Evolutionary conservation across 495 filamentous ascomycete species (phyloP).

Genomic region (Aspergillus asperescens): DNA sequence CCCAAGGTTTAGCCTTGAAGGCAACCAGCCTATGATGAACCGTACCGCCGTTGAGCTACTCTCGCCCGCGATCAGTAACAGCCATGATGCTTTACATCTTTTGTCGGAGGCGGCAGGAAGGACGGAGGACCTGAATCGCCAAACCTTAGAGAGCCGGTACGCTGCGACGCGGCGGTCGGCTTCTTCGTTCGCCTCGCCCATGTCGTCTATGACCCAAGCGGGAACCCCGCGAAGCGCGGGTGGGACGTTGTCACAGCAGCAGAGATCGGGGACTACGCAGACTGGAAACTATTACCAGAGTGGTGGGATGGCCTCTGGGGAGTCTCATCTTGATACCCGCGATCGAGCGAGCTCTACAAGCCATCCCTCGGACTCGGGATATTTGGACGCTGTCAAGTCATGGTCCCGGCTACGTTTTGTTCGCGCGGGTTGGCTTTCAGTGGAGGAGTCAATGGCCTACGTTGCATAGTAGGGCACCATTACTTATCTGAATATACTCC

Average conservation of each 20-base stretch:
- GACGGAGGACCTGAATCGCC: slow-evolving; percentile 45
- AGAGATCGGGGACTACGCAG: slow-evolving; percentile 28
- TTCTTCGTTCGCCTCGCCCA: slow-evolving; percentile 41
- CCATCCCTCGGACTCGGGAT: slow-evolving; percentile 30
- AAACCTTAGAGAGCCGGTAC: slow-evolving; percentile 36
- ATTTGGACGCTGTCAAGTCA: slow-evolving; percentile 65
- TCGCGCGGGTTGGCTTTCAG: slow-evolving; percentile 92
- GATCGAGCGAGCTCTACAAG: slow-evolving; percentile 25
- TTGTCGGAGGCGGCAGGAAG: slow-evolving; percentile 55
- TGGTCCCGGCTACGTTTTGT: slow-evolving; percentile 93
- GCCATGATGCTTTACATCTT: slow-evolving; percentile 54
- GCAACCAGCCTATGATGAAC: slow-evolving; percentile 48
- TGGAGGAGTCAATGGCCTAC: slow-evolving; percentile 85
- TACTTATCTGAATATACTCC: background rate
- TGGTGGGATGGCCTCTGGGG: slow-evolving; percentile 24
- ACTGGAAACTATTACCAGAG: slow-evolving; percentile 28
- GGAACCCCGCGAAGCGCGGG: slow-evolving; percentile 36
- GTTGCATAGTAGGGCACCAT: slow-evolving; percentile 68
- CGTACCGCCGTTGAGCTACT: slow-evolving; percentile 51
- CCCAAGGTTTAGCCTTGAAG: slow-evolving; percentile 27
- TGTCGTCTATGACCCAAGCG: slow-evolving; percentile 37
- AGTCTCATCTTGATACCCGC: slow-evolving; percentile 28
- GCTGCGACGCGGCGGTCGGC: slow-evolving; percentile 37
- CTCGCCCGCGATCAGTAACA: slow-evolving; percentile 53
- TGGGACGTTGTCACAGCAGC: slow-evolving; percentile 35